Percentiles rank a stretch among this genome's conserved stretches.
phyloP scores from a whole-genome alignment of 2,329 filamentous ascomycete genomes.

The Pseudomassariella vexata region DNA sequence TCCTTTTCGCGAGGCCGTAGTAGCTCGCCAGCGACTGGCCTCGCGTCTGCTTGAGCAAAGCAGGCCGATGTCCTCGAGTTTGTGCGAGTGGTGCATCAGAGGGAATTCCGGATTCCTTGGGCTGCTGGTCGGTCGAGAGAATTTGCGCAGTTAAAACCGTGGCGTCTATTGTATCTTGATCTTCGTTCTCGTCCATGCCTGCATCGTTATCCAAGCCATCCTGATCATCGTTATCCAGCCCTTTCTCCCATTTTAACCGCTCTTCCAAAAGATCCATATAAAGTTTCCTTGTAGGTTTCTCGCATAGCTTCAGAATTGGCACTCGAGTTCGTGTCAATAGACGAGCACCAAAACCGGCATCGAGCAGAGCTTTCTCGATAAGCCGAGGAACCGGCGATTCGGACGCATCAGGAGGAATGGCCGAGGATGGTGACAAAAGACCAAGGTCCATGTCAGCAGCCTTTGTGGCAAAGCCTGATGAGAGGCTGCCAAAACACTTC shows the following conservation, averaged over 20 bases:
- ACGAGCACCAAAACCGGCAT: constrained; percentile 67
- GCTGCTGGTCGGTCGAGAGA: constrained; percentile 17
- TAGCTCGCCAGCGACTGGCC: constrained; percentile 39
- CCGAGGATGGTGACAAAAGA: constrained; percentile 60
- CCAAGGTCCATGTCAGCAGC: constrained; percentile 89
- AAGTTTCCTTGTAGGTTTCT: constrained; percentile 59
- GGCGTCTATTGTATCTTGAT: neutral
- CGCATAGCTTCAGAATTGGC: constrained; percentile 82
- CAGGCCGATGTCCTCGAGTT: constrained; percentile 4
- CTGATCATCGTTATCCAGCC: constrained; percentile 33
- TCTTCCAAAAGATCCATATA: constrained; percentile 56
- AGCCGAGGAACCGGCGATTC: constrained; percentile 64
- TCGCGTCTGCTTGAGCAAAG: constrained; percentile 33
- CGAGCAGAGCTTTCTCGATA: constrained; percentile 68
- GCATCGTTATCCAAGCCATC: constrained; percentile 29
- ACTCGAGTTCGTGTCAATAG: constrained; percentile 74
- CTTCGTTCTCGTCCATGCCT: constrained; percentile 17
- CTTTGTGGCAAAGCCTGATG: constrained; percentile 79
- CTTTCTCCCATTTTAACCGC: constrained; percentile 66
- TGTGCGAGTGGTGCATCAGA: neutral
- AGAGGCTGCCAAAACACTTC: constrained; percentile 75
- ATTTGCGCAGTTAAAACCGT: neutral
- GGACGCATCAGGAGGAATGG: constrained; percentile 43
- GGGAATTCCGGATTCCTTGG: constrained; percentile 11
- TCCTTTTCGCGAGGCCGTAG: constrained; percentile 41